Percentiles rank a stretch among this genome's conserved stretches.
phyloP scores from a whole-genome alignment of 495 filamentous ascomycete genomes.

The Penicillium lividum region DNA sequence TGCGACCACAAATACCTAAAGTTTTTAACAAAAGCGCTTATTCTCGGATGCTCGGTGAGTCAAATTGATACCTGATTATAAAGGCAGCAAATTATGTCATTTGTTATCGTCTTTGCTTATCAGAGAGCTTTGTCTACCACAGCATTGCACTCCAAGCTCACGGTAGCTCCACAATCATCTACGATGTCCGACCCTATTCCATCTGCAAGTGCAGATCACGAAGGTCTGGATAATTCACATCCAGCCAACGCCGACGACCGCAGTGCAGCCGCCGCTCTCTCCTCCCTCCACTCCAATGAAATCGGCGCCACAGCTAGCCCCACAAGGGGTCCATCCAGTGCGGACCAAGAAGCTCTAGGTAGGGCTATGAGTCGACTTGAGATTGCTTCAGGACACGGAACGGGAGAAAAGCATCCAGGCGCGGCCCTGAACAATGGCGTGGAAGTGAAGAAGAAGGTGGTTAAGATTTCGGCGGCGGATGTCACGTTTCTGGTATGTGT shows the following conservation, averaged over 20 bases:
- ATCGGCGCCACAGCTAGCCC: conserved; percentile 41
- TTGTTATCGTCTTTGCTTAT: conserved; percentile 17
- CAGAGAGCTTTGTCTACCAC: conserved; percentile 8
- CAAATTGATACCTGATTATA: conserved; percentile 15
- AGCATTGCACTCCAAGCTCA: neutral
- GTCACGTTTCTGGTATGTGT: conserved; percentile 62
- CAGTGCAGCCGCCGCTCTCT: conserved; percentile 85
- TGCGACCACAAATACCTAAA: conserved; percentile 7
- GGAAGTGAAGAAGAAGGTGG: conserved; percentile 49
- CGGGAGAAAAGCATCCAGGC: conserved; percentile 17
- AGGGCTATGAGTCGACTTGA: conserved; percentile 78
- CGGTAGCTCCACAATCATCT: neutral
- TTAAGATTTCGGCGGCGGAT: conserved; percentile 68
- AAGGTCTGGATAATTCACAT: conserved; percentile 55
- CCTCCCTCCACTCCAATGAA: conserved; percentile 70
- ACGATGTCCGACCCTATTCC: conserved; percentile 64
- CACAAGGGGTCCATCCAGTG: conserved; percentile 47
- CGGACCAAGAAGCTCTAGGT: conserved; percentile 78
- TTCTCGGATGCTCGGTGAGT: conserved; percentile 27
- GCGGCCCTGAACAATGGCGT: conserved; percentile 45
- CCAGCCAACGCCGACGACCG: conserved; percentile 80
- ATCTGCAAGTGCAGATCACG: conserved; percentile 67
- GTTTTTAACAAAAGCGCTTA: conserved; percentile 20
- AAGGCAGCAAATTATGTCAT: conserved; percentile 7
- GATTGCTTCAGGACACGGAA: conserved; percentile 41